Base-by-base conservation (phyloP, 768 basidiomycete genomes). In the Lactifluus echinatus region DNA sequence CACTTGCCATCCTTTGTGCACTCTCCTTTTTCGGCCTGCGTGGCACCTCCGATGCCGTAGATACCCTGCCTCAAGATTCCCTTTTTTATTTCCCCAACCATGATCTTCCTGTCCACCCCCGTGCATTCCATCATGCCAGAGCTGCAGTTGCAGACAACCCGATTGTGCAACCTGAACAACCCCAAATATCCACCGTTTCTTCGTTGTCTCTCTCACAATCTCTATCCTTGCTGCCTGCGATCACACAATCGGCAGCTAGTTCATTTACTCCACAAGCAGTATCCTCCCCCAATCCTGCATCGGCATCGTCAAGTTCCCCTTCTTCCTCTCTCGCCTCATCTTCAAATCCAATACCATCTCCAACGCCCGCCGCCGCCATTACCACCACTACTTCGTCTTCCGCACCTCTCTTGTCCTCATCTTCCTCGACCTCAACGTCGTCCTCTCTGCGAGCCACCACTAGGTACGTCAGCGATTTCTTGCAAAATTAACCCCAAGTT, bases 11-110 rank as follows among this genome's bases (percentile, higher is more conserved):
- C 39, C 37, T 59, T 14, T 54, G 8, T 37, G 8, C 42, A 19
- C 48, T 62, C 4, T 59, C 60, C 28, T 51, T 62, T 36, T 7
- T 26, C 12, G 29, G 40, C 44, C 8, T 55, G 3, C 23, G 48
- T 48, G 44, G 53, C 34, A 31, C 60, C 34, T 17, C 31, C 53
- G 17, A n/a, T 1, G 12, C 21, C 6, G 21, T 33, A 19, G 47
- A 59, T 49, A 55, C 48, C 58, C 28, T 31, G 33, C 33, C 43
- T 45, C 44, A 26, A 21, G 47, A 52, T 11, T 10, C 49, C 28
- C 26, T 14, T 8, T 43, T 48, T 26, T 19, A 39, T 17, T 50
- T 53, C 56, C 24, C 24, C 29, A 57, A 31, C 4, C 44, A 33
- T 31, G 21, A 36, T 36, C 8, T n/a, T 36, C 10, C 50, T 2